These are phyloP conservation scores for Aspergillus ellipticus DNA, from an alignment of 495 filamentous ascomycete genomes.

Conservation along the genomic window DNA sequence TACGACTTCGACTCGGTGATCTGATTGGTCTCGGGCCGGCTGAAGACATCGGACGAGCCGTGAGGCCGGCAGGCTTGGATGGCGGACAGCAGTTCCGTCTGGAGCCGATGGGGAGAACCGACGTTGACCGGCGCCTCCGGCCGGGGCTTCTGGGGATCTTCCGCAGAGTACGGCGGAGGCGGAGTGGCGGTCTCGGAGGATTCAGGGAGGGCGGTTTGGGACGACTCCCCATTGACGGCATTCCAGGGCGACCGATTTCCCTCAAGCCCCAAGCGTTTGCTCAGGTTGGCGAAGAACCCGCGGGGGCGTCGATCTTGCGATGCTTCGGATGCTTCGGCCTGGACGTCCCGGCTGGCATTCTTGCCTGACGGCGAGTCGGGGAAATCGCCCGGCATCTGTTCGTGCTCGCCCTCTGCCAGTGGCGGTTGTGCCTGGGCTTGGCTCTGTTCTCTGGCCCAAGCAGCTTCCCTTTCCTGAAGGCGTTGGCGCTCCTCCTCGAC, in stretches of 20 bases:
- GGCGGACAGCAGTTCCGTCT: conserved; percentile 67
- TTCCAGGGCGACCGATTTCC: conserved; percentile 25
- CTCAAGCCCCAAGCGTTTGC: conserved; percentile 63
- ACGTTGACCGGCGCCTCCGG: conserved; percentile 37
- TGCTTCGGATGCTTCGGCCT: conserved; percentile 17
- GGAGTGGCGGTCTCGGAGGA: conserved; percentile 24
- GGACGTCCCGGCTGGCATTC: conserved; percentile 19
- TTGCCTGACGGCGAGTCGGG: conserved; percentile 55
- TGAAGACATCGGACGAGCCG: conserved; percentile 66
- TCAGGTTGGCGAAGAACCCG: conserved; percentile 62
- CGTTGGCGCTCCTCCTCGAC: conserved; percentile 68
- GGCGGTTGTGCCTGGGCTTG: conserved; percentile 30
- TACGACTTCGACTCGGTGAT: conserved; percentile 85
- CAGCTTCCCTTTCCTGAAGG: conserved; percentile 59
- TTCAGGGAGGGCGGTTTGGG: conserved; percentile 17
- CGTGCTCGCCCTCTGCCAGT: conserved; percentile 11
- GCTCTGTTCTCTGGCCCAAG: conserved; percentile 41
- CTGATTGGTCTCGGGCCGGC: conserved; percentile 63
- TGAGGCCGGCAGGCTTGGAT: conserved; percentile 78
- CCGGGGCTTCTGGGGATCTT: conserved; percentile 35
- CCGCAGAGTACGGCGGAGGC: conserved; percentile 45
- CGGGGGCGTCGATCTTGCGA: conserved; percentile 37
- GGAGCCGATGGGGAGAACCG: conserved; percentile 48
- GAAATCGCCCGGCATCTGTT: conserved; percentile 67
- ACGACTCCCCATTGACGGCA: conserved; percentile 23